These are phyloP conservation scores for Coix lacrymajobi DNA, from an alignment of 176 grass and related monocot genomes.

Conservation along the genomic window DNA sequence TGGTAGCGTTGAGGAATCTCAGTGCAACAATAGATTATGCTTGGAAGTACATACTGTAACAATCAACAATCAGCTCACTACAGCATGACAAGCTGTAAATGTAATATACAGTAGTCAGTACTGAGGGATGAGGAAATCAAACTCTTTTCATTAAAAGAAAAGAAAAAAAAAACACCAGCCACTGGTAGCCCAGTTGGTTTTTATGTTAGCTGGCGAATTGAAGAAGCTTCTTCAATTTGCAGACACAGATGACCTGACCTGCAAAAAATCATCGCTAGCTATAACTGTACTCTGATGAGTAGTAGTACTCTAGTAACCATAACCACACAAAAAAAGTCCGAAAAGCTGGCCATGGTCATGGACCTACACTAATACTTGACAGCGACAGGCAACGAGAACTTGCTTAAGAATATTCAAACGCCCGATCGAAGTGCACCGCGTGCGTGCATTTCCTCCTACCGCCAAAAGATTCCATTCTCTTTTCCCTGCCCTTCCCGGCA, in stretches of 20 bases:
- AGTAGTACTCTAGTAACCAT: too few relatives aligned
- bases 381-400: background rate
- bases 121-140: background rate
- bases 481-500: too few relatives aligned
- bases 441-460: too few relatives aligned
- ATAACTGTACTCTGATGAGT: background rate
- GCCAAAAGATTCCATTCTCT: too few relatives aligned
- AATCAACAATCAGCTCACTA: background rate
- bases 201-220: background rate
- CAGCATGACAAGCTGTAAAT: background rate
- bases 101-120: too few relatives aligned
- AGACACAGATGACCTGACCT: background rate
- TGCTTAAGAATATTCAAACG: background rate
- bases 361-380: background rate
- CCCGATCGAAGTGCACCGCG: background rate
- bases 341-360: background rate
- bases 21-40: background rate
- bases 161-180: too few relatives aligned
- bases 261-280: background rate
- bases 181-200: background rate
- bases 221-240: background rate
- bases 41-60: background rate
- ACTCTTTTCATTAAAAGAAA: background rate
- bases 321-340: background rate
- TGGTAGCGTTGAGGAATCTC: too few relatives aligned